Evolutionary conservation across 2,329 filamentous ascomycete genomes (phyloP), one percentile per base, ranked within the genome.

Genomic region (Pseudocercospora crystallina): DNA sequence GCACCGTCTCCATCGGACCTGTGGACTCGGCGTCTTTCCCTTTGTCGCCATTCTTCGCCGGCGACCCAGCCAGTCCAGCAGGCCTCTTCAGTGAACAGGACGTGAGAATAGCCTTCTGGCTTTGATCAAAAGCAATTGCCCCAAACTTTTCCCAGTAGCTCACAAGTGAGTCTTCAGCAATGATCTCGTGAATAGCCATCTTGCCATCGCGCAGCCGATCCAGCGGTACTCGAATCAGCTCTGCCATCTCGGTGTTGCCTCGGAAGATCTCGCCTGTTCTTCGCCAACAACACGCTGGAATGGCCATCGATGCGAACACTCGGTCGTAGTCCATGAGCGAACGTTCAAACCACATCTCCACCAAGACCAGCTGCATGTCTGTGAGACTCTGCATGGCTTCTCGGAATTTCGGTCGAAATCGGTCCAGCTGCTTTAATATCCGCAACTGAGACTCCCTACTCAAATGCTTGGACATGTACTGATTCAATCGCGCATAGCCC

Each of bases 131-230:
- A 8, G 94, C 95, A 63, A 99, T 97, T 5, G 90, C 92, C 43
- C 92, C 91, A 66, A 99, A 99, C 65, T 99, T 96, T 72, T 99
- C 94, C 94, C 94, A 99, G 66, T 99, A 99, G 63, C 89, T 89
- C 47, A 97, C 94, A 54, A 96, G 82, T 35, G 91, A 95, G 55
- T 95, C 90, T 73, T 99, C 94, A 2, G 90, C 90, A 38, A 99
- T 83, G 57, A 99, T 95, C 69, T 99, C 91, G 68, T 99, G 94
- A 41, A 99, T 81, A 10, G 94, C 89, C 58, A 97, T 86, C 64
- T 95, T 95, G 54, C 94, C 94, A 74, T 97, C 94, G 77, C 92
- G 82, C 58, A 99, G 73, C 54, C 84, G 85, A 63, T 96, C 92
- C 61, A 96, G 91, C 0, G 90, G 90, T 29, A 96, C 90, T 62